These are phyloP conservation scores for Eucalyptus leucophloia DNA, from an alignment of 345 rosid species.

Conservation along the genomic window DNA sequence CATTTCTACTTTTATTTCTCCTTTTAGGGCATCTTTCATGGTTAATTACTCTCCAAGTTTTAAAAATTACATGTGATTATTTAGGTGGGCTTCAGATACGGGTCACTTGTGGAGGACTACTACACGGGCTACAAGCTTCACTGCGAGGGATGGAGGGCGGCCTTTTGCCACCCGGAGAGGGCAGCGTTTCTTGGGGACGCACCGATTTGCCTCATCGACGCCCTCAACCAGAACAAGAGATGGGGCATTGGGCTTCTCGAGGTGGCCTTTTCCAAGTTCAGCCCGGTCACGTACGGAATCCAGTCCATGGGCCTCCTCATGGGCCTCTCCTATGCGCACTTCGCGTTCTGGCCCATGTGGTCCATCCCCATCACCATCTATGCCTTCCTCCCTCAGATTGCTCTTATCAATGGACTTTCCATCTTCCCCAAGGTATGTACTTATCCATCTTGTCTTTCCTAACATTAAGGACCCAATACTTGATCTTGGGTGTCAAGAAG, in stretches of 20 bases:
- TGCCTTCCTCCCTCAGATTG: slow-evolving; percentile 59
- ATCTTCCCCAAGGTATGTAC: slow-evolving; percentile 4
- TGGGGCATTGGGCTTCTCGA: slow-evolving; percentile 61
- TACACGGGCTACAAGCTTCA: slow-evolving; percentile 44
- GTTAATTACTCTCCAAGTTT: background rate
- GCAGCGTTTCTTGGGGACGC: slow-evolving; percentile 52
- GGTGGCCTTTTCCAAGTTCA: slow-evolving; percentile 22
- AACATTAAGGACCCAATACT: background rate
- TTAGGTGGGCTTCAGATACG: slow-evolving; percentile 61
- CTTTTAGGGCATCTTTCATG: background rate
- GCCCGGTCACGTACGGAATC: slow-evolving; percentile 34
- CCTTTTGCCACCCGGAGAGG: slow-evolving; percentile 44
- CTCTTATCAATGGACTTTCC: slow-evolving; percentile 24
- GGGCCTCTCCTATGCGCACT: slow-evolving; percentile 23
- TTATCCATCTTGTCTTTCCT: background rate
- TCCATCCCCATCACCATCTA: slow-evolving; percentile 28
- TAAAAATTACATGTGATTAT: background rate
- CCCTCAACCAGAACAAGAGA: slow-evolving; percentile 40
- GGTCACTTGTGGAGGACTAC: slow-evolving; percentile 63
- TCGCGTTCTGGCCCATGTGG: slow-evolving; percentile 42
- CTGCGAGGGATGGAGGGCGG: slow-evolving; percentile 60
- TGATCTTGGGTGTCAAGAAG: background rate
- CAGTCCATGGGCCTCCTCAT: slow-evolving; percentile 15
- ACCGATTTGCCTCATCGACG: slow-evolving; percentile 31
- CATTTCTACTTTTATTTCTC: background rate